These are phyloP conservation scores for Candida labiduridarum DNA, from an alignment of 1,139 yeast genomes.

Conservation along the genomic window DNA sequence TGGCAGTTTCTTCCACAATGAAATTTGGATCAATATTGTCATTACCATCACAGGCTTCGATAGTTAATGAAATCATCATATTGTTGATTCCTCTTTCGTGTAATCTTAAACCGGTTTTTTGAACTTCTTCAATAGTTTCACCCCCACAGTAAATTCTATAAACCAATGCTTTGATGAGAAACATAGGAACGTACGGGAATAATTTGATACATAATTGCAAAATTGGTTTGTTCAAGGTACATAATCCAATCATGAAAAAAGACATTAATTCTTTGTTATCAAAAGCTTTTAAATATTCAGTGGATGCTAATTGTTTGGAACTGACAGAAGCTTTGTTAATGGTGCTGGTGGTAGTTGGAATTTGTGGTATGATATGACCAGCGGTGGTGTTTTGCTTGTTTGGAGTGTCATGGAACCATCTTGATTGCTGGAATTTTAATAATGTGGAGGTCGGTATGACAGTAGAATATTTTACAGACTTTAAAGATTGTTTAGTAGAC, in stretches of 20 bases:
- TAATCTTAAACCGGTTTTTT: slow-evolving; percentile 67
- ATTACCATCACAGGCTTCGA: slow-evolving; percentile 88
- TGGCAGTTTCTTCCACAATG: slow-evolving; percentile 66
- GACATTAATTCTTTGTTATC: slow-evolving; percentile 53
- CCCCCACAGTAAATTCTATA: slow-evolving; percentile 93
- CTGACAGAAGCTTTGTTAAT: neutral
- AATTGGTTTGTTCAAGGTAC: slow-evolving; percentile 64
- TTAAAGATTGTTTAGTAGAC: slow-evolving; percentile 1
- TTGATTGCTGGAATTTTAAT: slow-evolving; percentile 4
- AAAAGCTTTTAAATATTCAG: slow-evolving; percentile 39
- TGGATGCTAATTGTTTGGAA: slow-evolving; percentile 8
- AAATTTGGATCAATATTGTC: slow-evolving; percentile 61
- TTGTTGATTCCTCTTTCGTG: slow-evolving; percentile 78
- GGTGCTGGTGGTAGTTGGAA: slow-evolving; percentile 2
- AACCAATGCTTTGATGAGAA: slow-evolving; percentile 68
- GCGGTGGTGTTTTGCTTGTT: slow-evolving; percentile 19
- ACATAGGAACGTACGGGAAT: slow-evolving; percentile 79
- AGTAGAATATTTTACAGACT: slow-evolving; percentile 1
- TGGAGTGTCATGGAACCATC: slow-evolving; percentile 22
- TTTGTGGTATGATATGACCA: slow-evolving; percentile 9
- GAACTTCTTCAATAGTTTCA: slow-evolving; percentile 69
- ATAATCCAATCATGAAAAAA: slow-evolving; percentile 65
- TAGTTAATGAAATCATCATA: slow-evolving; percentile 92
- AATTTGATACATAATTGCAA: slow-evolving; percentile 60
- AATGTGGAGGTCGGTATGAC: slow-evolving; percentile 1